A percentile compares a stretch with the other conserved stretches of the same genome.
Conservation (phyloP, 2,329 filamentous ascomycete genomes). For the Fusarium bactridioides region DNA sequence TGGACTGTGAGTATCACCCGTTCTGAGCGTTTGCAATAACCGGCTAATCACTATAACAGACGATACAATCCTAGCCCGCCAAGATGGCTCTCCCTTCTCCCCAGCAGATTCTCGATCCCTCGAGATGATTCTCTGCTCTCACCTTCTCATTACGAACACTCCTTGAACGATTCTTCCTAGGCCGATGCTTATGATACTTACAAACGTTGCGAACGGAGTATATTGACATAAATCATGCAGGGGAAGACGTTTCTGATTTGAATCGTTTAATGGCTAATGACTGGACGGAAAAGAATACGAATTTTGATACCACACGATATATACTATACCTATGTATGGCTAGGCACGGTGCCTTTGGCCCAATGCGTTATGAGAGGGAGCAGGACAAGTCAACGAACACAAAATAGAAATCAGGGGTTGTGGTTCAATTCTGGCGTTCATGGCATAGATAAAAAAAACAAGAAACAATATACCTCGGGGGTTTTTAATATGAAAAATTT, state of each 20-base stretch:
- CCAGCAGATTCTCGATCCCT: constrained; percentile 59
- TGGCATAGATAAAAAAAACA: constrained; percentile 34
- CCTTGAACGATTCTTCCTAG: constrained; percentile 7
- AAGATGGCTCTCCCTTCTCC: constrained; percentile 61
- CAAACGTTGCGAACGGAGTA: background rate
- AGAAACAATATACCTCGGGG: constrained; percentile 31
- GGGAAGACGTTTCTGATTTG: background rate
- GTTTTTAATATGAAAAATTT: background rate
- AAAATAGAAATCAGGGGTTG: constrained; percentile 8
- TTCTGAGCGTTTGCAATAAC: background rate
- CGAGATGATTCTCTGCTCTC: constrained; percentile 59
- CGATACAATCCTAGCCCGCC: constrained; percentile 52
- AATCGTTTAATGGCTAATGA: constrained; percentile 44
- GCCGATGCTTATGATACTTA: background rate
- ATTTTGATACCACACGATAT: constrained; percentile 42
- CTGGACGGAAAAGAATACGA: constrained; percentile 38
- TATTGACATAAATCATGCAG: background rate
- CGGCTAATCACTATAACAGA: constrained; percentile 30
- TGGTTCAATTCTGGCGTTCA: constrained; percentile 32
- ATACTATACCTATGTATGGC: constrained; percentile 30
- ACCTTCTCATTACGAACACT: constrained; percentile 53
- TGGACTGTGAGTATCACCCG: constrained; percentile 61
- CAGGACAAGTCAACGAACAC: constrained; percentile 1
- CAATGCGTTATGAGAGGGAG: background rate
- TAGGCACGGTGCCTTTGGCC: constrained; percentile 7